Conservation (phyloP, 208 protist genomes). For the Trypanosoma scelopori region DNA sequence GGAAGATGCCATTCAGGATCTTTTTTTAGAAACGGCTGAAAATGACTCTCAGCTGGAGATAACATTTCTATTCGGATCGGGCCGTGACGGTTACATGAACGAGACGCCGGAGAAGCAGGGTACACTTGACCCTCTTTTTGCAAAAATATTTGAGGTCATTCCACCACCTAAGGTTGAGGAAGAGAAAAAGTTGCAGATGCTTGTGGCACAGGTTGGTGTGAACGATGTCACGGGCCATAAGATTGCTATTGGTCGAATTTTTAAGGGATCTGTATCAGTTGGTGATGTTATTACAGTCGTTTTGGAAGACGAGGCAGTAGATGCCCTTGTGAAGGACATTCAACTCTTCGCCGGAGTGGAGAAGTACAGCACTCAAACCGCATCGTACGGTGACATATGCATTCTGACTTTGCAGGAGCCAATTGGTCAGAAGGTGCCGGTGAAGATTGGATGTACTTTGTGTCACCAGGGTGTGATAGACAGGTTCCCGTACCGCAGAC, state of each 20-base stretch:
- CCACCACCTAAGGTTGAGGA: slow-evolving; percentile 61
- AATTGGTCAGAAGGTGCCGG: slow-evolving; percentile 80
- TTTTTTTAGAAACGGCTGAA: slow-evolving; percentile 94
- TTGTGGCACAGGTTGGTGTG: slow-evolving; percentile 93
- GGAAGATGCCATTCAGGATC: slow-evolving; percentile 94
- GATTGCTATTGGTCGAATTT: slow-evolving; percentile 93
- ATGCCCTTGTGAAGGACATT: slow-evolving; percentile 87
- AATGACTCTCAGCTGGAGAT: slow-evolving; percentile 95
- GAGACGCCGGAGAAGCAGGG: slow-evolving; percentile 62
- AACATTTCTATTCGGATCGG: slow-evolving; percentile 94
- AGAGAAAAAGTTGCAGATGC: slow-evolving; percentile 87
- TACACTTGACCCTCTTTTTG: slow-evolving; percentile 91
- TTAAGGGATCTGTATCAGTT: slow-evolving; percentile 84
- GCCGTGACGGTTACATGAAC: slow-evolving; percentile 92
- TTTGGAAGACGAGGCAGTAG: slow-evolving; percentile 78
- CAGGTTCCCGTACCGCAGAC: slow-evolving; percentile 83
- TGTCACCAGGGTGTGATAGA: slow-evolving; percentile 66
- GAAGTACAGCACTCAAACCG: slow-evolving; percentile 56
- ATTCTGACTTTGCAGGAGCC: slow-evolving; percentile 83
- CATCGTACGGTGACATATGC: slow-evolving; percentile 86
- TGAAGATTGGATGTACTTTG: slow-evolving; percentile 89
- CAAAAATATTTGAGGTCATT: slow-evolving; percentile 92
- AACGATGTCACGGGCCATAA: slow-evolving; percentile 80
- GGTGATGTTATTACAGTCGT: slow-evolving; percentile 85
- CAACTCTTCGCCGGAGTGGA: slow-evolving; percentile 85